phyloP scores from a whole-genome alignment of 2,329 filamentous ascomycete species.

The Talaromyces sp. region DNA sequence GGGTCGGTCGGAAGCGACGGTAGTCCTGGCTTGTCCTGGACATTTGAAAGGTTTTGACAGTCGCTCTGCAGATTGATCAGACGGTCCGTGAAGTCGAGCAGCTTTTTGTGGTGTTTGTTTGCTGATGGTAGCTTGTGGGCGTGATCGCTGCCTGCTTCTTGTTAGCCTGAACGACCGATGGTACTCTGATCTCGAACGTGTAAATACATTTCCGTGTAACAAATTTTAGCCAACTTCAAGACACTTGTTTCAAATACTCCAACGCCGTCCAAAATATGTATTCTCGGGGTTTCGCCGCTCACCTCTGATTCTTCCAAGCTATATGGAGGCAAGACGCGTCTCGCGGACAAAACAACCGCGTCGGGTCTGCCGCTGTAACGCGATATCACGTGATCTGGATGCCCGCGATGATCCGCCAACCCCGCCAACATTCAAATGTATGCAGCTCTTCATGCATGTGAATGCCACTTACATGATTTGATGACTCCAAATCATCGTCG shows the following conservation, averaged over 20 bases:
- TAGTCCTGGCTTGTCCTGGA: slow-evolving; percentile 71
- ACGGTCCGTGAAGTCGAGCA: slow-evolving; percentile 43
- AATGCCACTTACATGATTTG: neutral
- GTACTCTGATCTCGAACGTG: neutral
- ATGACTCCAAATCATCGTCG: neutral
- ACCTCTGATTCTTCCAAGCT: neutral
- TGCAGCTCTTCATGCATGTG: neutral
- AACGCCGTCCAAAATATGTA: slow-evolving; percentile 8
- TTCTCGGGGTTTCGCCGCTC: neutral
- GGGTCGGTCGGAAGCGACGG: slow-evolving; percentile 71
- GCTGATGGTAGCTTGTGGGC: slow-evolving; percentile 29
- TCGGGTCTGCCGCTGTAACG: slow-evolving; percentile 21
- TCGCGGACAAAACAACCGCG: slow-evolving; percentile 6
- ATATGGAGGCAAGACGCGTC: slow-evolving; percentile 9
- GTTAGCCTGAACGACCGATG: slow-evolving; percentile 10
- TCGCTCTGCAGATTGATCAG: slow-evolving; percentile 63
- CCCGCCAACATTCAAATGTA: neutral
- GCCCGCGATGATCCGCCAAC: neutral
- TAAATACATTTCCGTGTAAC: neutral
- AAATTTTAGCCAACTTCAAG: neutral
- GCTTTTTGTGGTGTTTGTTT: slow-evolving; percentile 45
- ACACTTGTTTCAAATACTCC: neutral
- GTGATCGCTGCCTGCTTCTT: slow-evolving; percentile 40
- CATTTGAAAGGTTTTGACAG: slow-evolving; percentile 88
- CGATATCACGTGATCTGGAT: slow-evolving; percentile 25